A percentile compares a stretch with the other conserved stretches of the same genome.
Evolutionary conservation across 495 filamentous ascomycete genomes (phyloP).

Genomic region (Penicillium pulvis): DNA sequence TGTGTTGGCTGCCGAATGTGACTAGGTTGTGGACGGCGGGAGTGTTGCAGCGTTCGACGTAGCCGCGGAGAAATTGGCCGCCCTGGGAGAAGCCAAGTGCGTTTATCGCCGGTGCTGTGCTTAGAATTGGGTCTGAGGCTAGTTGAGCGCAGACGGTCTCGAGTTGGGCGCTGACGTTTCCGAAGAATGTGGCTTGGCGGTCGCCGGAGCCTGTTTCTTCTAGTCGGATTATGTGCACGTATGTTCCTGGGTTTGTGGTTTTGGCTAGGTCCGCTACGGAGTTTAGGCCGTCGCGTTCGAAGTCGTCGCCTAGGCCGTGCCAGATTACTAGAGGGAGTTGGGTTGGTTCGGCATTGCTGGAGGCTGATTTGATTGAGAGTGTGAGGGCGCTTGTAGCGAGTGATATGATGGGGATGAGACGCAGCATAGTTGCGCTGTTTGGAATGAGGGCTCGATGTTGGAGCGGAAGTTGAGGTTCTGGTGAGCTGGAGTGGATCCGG

Average conservation of each 20-base stretch:
- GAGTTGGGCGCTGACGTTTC: constrained; percentile 83
- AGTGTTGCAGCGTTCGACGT: constrained; percentile 84
- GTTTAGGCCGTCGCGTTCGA: constrained; percentile 71
- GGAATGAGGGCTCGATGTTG: not conserved
- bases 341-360: constrained; percentile 21
- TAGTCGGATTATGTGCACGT: constrained; percentile 79
- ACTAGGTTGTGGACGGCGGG: constrained; percentile 81
- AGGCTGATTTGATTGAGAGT: constrained; percentile 15
- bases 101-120: constrained; percentile 79
- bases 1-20: constrained; percentile 93
- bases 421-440: constrained; percentile 15
- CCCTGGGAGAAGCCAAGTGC: constrained; percentile 95
- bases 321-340: constrained; percentile 89
- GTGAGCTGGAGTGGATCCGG: constrained; percentile 1
- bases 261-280: constrained; percentile 68
- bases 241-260: constrained; percentile 75
- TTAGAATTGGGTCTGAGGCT: constrained; percentile 73
- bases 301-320: constrained; percentile 80
- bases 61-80: constrained; percentile 92
- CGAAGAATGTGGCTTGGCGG: constrained; percentile 83
- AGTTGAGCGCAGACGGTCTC: constrained; percentile 79
- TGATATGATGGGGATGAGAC: constrained; percentile 18
- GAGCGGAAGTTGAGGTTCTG: constrained; percentile 1
- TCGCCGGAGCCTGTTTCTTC: constrained; percentile 66
- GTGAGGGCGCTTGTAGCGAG: constrained; percentile 21